A percentile compares a stretch with the other conserved stretches of the same genome.
phyloP scores from a whole-genome alignment of 164 flowering plant species.

The Saururus chinensis region DNA sequence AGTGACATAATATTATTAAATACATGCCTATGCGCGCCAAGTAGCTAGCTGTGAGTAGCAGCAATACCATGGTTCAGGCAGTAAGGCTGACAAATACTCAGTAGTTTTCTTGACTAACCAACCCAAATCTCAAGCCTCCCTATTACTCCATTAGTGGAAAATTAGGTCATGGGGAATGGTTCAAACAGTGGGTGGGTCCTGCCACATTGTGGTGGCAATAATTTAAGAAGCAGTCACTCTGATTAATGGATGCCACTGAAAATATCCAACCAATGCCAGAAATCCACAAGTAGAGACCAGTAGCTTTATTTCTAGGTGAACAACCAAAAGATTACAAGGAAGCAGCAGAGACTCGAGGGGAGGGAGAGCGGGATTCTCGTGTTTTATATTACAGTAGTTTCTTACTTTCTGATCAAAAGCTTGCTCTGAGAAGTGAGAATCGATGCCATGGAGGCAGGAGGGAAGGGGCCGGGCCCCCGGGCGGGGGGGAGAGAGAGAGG shows the following conservation, averaged over 20 bases:
- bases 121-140: background rate
- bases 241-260: background rate
- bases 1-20: too few species aligned
- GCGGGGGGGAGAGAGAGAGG: background rate
- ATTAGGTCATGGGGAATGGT: background rate
- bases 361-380: background rate
- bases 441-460: background rate
- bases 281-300: background rate
- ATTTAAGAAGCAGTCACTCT: background rate
- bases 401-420: background rate
- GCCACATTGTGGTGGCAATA: background rate
- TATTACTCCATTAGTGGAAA: background rate
- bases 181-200: background rate
- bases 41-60: too few species aligned
- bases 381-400: background rate
- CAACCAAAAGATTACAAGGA: background rate
- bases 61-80: background rate
- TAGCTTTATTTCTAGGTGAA: background rate
- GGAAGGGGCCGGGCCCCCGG: background rate
- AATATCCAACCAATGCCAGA: background rate
- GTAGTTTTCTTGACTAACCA: background rate
- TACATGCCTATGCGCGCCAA: too few species aligned
- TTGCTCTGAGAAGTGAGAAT: background rate
- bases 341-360: background rate
- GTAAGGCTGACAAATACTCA: background rate